A percentile compares a stretch with the other conserved stretches of the same genome.
These are phyloP conservation scores for Discostella pseudostelligera DNA, from an alignment of 108 stramenopile species.

Conservation along the genomic window DNA sequence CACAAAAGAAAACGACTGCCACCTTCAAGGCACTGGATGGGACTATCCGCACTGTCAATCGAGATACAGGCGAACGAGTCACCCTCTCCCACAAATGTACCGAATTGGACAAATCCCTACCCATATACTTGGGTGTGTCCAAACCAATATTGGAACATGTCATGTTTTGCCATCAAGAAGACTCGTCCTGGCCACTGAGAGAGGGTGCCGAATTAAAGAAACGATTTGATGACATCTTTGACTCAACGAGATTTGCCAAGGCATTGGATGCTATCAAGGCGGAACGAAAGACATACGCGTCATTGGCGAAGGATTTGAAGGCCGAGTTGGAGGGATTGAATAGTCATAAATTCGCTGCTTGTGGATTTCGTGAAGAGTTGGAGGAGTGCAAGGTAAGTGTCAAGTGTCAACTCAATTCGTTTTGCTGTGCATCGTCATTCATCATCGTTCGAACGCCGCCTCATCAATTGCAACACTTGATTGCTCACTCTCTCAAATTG, in stretches of 20 bases:
- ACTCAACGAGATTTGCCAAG: slow-evolving; percentile 92
- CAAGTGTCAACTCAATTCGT: too few relatives aligned
- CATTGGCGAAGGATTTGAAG: slow-evolving; percentile 77
- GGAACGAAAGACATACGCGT: slow-evolving; percentile 67
- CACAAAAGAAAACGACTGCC: slow-evolving; percentile 79
- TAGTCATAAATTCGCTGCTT: slow-evolving; percentile 80
- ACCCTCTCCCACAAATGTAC: slow-evolving; percentile 87
- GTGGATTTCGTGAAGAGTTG: slow-evolving; percentile 70
- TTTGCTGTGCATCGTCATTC: too few relatives aligned
- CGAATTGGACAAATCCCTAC: slow-evolving; percentile 90
- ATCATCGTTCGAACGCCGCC: too few relatives aligned
- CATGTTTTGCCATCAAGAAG: slow-evolving; percentile 97
- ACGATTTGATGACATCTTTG: slow-evolving; percentile 99
- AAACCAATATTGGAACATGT: slow-evolving; percentile 97
- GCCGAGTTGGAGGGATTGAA: slow-evolving; percentile 78
- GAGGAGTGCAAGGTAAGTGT: slow-evolving; percentile 38
- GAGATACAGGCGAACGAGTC: slow-evolving; percentile 60
- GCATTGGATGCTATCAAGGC: slow-evolving; percentile 93
- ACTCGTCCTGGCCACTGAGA: slow-evolving; percentile 85
- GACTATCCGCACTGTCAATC: slow-evolving; percentile 70
- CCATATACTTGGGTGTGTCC: slow-evolving; percentile 84
- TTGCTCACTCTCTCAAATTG: too few relatives aligned
- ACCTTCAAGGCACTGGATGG: slow-evolving; percentile 93
- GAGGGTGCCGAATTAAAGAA: slow-evolving; percentile 98
- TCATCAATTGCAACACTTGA: too few relatives aligned